Conservation (phyloP, 2,329 filamentous ascomycete species). For the Diaporthe caulivora region DNA sequence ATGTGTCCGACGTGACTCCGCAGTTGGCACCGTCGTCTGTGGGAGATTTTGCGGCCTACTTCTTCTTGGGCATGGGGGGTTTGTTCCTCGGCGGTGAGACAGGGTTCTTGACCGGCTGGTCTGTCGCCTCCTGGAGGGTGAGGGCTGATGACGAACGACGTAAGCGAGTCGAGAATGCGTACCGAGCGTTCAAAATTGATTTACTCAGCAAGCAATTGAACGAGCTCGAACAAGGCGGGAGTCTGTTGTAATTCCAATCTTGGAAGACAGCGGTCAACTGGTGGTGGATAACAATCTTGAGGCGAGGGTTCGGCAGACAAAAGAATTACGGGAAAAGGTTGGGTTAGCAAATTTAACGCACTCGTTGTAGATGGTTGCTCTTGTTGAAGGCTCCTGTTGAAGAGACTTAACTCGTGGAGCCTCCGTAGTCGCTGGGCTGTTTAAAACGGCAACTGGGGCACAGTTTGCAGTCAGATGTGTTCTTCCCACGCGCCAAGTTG, state of each 20-base stretch:
- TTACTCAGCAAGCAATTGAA: conserved; percentile 71
- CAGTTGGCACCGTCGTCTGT: conserved; percentile 67
- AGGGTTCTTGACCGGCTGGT: conserved; percentile 69
- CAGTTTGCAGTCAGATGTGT: too few relatives aligned
- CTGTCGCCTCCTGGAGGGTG: conserved; percentile 65
- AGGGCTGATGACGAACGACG: conserved; percentile 64
- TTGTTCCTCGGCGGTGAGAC: conserved; percentile 74
- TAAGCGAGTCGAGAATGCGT: conserved; percentile 72
- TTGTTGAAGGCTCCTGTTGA: too few relatives aligned
- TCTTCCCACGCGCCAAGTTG: too few relatives aligned
- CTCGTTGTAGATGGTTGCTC: too few relatives aligned
- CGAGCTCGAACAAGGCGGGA: conserved; percentile 57
- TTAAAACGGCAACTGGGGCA: too few relatives aligned
- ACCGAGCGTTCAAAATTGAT: conserved; percentile 72
- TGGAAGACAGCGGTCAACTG: background rate
- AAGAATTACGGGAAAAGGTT: too few relatives aligned
- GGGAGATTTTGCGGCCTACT: conserved; percentile 73
- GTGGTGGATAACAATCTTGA: too few relatives aligned
- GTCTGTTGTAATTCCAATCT: background rate
- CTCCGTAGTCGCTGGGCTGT: too few relatives aligned
- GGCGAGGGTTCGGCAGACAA: too few relatives aligned
- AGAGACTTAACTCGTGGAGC: too few relatives aligned
- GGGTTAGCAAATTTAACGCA: too few relatives aligned
- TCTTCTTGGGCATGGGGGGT: conserved; percentile 71
- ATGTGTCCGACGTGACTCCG: conserved; percentile 71